Evolutionary conservation across 1,284 basidiomycete species (phyloP).

Genomic region (Rhodotorula sp.): DNA sequence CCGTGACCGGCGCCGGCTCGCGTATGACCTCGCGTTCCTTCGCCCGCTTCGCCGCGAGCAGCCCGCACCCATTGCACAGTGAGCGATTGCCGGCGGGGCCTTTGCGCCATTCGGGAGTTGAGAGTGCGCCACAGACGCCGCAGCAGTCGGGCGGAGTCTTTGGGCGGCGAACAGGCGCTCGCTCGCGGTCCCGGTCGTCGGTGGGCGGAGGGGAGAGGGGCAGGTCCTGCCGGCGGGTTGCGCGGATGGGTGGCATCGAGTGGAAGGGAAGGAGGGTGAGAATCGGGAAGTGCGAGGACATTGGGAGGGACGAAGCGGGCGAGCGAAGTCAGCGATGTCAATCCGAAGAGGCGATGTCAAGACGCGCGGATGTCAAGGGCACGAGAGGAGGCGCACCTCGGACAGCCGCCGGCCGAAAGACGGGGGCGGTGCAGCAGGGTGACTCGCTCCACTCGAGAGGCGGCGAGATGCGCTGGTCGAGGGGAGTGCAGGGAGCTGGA

Average conservation of each 20-base stretch:
- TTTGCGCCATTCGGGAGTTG: constrained; percentile 37
- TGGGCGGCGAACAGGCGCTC: not conserved
- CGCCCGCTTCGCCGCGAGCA: constrained; percentile 22
- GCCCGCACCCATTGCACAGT: constrained; percentile 37
- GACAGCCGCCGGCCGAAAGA: not conserved
- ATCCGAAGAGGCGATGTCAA: not conserved
- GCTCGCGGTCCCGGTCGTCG: not conserved
- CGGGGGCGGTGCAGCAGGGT: no score
- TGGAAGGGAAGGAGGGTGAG: no score
- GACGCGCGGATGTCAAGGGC: not conserved
- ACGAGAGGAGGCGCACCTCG: not conserved
- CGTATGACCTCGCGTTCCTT: constrained; percentile 11
- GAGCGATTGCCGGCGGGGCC: constrained; percentile 32
- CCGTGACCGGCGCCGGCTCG: not conserved
- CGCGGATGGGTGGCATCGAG: not conserved
- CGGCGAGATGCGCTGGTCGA: no score
- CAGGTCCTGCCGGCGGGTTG: not conserved
- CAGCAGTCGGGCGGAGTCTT: constrained; percentile 13
- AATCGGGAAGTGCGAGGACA: not conserved
- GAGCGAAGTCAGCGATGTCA: not conserved
- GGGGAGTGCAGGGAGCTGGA: not conserved
- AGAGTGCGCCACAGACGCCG: constrained; percentile 11
- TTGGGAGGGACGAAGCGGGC: not conserved
- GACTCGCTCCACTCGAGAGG: no score
- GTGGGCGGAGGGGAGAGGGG: not conserved